Percentiles rank a stretch among this genome's conserved stretches.
Conservation (phyloP, 306 rosid genomes). For the Vachellia pachyceras region DNA sequence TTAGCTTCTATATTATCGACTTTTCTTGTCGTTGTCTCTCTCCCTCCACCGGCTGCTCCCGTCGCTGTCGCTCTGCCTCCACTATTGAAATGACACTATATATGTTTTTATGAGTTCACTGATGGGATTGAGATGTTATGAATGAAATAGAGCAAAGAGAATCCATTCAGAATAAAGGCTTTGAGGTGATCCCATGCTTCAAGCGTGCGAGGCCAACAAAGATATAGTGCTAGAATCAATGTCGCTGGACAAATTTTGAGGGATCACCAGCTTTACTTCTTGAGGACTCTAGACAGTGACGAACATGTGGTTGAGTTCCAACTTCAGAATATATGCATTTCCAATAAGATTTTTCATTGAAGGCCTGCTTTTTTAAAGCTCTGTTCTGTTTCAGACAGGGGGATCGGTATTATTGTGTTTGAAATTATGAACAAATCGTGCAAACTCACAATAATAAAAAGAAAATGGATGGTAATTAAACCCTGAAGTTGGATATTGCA, state of each 20-base stretch:
- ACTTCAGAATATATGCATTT: constrained; percentile 1
- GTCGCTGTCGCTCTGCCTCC: no score
- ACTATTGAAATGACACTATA: no score
- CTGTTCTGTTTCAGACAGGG: neutral
- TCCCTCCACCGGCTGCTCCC: no score
- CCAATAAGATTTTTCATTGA: neutral
- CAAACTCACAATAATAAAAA: no score
- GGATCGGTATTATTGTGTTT: neutral
- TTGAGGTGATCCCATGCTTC: constrained; percentile 62
- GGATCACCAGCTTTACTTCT: neutral
- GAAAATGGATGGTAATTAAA: no score
- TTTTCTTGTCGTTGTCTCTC: no score
- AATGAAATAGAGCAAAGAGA: constrained; percentile 59
- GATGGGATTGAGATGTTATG: neutral
- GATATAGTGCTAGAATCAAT: constrained; percentile 24
- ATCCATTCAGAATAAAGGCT: constrained; percentile 60
- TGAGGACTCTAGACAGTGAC: neutral
- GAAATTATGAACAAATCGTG: no score
- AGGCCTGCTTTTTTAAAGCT: neutral
- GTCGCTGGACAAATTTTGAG: constrained; percentile 25
- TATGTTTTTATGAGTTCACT: neutral
- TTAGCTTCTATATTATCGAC: no score
- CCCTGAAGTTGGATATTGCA: no score
- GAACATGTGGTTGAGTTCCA: neutral
- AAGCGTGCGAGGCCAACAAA: constrained; percentile 21